Evolutionary conservation across 169 alveolate genomes (phyloP), one percentile per base, ranked within the genome.

Genomic region (Eimeria mitis): DNA sequence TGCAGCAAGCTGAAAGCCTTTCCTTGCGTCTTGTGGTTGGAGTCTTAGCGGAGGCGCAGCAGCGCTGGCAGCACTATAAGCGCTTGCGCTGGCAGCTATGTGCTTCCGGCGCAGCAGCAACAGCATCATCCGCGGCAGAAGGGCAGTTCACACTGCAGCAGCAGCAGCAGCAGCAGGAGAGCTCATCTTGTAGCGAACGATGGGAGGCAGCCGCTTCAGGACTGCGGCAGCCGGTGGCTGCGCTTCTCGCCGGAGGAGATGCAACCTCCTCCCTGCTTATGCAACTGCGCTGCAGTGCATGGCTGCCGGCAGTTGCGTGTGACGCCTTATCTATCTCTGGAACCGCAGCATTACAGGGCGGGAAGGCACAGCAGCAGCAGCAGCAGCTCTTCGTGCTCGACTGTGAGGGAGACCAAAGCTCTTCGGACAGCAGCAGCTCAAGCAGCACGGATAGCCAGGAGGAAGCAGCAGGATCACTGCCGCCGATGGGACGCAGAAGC

Each of bases 281-380:
- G 91, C 91, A 84, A 71, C 91, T 84, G 91, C 91, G 91, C 54
- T 56, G 91, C 91, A 84, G 91, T 21, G 37, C 78, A 40, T 84
- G 91, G 91, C 91, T 84, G 49, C 91, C 91, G 59, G 91, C 91
- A 14, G 91, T 84, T 44, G 91, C 91, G 16, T 84, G 91, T 44
- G 91, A 84, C 59, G 89, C 89, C 49, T 6, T 79, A n/a, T 34
- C 91, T 84, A 71, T 28, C 44, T 28, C 70, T 7, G 94, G 23
- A 2, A 70, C 63, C 4, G 40, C 68, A 40, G 52, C 76, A 59
- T 71, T 73, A 81, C 63, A 52, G 6, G 70, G 89, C 37, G 37
- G 70, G 89, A n/a, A 23, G 65, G 71, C 52, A 1, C 61, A 6
- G 71, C 31, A 81, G 44, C 65, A 42, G 75, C 56, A 61, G 23